Conservation (phyloP, 106 monocot species). For the Phalaenopsis aphrodite region DNA sequence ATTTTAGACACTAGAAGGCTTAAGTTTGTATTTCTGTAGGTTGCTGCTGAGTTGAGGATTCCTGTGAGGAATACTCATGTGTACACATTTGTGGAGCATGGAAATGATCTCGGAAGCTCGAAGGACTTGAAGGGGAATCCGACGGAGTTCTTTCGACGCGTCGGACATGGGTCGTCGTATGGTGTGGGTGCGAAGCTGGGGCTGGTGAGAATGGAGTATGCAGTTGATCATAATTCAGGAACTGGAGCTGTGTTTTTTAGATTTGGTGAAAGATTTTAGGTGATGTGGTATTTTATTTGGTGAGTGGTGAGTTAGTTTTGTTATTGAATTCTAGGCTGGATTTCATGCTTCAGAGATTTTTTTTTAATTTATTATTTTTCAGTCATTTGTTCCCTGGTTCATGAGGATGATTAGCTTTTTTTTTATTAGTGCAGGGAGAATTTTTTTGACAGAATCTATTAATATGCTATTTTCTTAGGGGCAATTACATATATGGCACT, state of each 20-base stretch:
- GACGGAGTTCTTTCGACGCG: slow-evolving; percentile 80
- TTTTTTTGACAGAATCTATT: no score
- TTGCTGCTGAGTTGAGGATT: slow-evolving; percentile 75
- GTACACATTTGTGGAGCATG: slow-evolving; percentile 86
- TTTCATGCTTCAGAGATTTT: no score
- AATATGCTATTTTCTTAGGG: no score
- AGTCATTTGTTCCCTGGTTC: no score
- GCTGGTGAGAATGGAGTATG: slow-evolving; percentile 83
- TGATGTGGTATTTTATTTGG: no score
- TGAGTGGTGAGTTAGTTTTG: no score
- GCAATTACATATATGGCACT: no score
- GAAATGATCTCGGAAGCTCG: slow-evolving; percentile 89
- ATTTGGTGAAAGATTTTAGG: slow-evolving; percentile 88
- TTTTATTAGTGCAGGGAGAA: no score
- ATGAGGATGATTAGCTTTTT: no score
- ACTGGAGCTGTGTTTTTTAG: slow-evolving; percentile 80
- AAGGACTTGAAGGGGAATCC: slow-evolving; percentile 96
- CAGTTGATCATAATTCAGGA: slow-evolving; percentile 87
- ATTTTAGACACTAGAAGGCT: not conserved
- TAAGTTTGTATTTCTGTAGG: not conserved
- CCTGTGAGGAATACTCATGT: slow-evolving; percentile 67
- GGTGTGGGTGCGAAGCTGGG: slow-evolving; percentile 86
- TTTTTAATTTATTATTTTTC: no score
- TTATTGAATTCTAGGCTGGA: no score
- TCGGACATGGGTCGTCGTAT: slow-evolving; percentile 85